Base-by-base conservation (phyloP, 768 basidiomycete species). In the Trametes sanguinea region DNA sequence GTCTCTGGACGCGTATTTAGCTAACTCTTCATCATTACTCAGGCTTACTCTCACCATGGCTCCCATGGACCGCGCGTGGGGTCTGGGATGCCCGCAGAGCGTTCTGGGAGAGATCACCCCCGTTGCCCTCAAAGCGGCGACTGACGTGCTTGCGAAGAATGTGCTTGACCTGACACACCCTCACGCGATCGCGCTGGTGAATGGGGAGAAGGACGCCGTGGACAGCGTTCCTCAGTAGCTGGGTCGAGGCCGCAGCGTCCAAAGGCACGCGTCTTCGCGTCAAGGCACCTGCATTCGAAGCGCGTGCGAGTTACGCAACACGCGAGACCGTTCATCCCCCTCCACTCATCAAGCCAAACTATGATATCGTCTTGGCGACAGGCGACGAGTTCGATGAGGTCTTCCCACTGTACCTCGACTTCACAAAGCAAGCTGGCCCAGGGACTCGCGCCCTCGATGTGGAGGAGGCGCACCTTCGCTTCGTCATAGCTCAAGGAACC, bases 261-360 rank as follows among this genome's bases (percentile, higher is more conserved):
- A 40, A 51, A 39, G 57, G 48, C 2, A 33, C 32, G 4, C 32
- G 43, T 3, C 50, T 51, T 17, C 50, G 57, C 50, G 5, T 59
- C 6, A 27, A 6, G 4, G 51, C 43, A 13, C 48, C 33, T 5
- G 6, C 37, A 29, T 9, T 59, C 22, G 4, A 11, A 30, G 9
- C 50, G 2, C 55, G 46, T 4, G 32, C 57, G 11, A 59, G 57
- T 42, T 59, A 59, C 32, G 57, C 57, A 3, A 59, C 57, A 6
- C 57, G 57, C 10, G 17, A 59, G 2, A 59, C 50, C n/a, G 5
- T 59, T 5, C 32, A 50, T 13, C 30, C 57, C 7, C 50, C 35
- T 8, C 48, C 50, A 6, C n/a, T 6, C 57, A 0, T 9, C 32
- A 22, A 22, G 13, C 11, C 57, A 8, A 42, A 16, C 16, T 17